These are phyloP conservation scores for Samsoniella hepiali DNA, from an alignment of 2,329 filamentous ascomycete species.

Conservation along the genomic window DNA sequence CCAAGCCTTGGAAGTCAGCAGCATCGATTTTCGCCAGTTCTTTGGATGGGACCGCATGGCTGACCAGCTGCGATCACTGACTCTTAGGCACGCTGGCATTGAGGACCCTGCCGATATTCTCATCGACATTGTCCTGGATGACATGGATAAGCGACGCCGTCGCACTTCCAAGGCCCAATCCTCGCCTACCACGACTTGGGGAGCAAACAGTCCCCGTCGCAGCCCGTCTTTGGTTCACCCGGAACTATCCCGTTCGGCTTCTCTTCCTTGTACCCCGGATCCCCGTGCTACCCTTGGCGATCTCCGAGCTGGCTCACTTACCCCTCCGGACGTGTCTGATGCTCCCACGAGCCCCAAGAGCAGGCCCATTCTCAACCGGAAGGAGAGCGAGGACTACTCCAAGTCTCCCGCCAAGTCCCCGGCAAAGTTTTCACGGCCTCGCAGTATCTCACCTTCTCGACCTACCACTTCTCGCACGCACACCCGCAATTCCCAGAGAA, in stretches of 20 bases:
- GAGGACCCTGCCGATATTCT: slow-evolving; percentile 89
- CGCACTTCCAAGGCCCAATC: slow-evolving; percentile 82
- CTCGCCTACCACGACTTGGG: slow-evolving; percentile 73
- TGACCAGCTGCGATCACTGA: slow-evolving; percentile 86
- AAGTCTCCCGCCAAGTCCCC: slow-evolving; percentile 42
- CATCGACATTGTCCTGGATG: slow-evolving; percentile 90
- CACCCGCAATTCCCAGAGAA: slow-evolving; percentile 65
- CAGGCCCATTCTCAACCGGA: slow-evolving; percentile 43
- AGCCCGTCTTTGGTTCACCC: slow-evolving; percentile 63
- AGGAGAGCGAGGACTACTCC: slow-evolving; percentile 46
- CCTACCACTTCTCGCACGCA: slow-evolving; percentile 72
- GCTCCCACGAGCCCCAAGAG: slow-evolving; percentile 42
- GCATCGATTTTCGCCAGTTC: slow-evolving; percentile 94
- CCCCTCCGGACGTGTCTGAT: slow-evolving; percentile 43
- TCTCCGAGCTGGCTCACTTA: slow-evolving; percentile 58
- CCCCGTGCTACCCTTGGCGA: slow-evolving; percentile 46
- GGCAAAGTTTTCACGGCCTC: slow-evolving; percentile 49
- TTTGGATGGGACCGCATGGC: slow-evolving; percentile 94
- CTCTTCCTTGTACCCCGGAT: slow-evolving; percentile 62
- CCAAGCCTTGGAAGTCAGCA: slow-evolving; percentile 87
- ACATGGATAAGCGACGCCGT: slow-evolving; percentile 87
- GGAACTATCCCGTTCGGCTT: slow-evolving; percentile 65
- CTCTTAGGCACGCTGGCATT: slow-evolving; percentile 79
- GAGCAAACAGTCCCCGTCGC: slow-evolving; percentile 54
- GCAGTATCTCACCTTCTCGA: slow-evolving; percentile 79